Evolutionary conservation across 495 filamentous ascomycete species (phyloP), one percentile per base, ranked within the genome.

Genomic region (Rusavskia elegans): DNA sequence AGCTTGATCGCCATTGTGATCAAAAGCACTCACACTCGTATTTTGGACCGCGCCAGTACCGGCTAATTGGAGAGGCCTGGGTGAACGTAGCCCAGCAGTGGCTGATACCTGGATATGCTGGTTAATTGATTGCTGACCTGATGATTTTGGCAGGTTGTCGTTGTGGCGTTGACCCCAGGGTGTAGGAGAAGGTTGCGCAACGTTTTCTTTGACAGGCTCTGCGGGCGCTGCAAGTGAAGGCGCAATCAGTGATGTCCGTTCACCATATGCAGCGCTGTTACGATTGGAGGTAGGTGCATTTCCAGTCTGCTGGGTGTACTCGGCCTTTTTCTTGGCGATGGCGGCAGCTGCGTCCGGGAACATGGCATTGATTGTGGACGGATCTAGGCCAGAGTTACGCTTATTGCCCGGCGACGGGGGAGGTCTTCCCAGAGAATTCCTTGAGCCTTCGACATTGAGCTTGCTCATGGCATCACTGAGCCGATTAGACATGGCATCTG

Each of bases 381-480:
- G 71, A 62, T 97, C 92, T 38, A 97, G 79, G 16, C 80, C 89
- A 29, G 92, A 96, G 64, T 92, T 90, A 51, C 92, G 81, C 72
- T 95, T 96, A 40, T 75, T 78, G 56, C 80, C 76, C 14, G 82
- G 79, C 27, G 87, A 85, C 48, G 84, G 80, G 36, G 89, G 87
- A 55, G 87, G 84, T 53, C 77, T 75, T 49, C 83, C 82, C 57
- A 95, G 71, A 39, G 92, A 95, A 69, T 86, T 89, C 52, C 92
- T 82, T 57, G 87, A 83, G 45, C 79, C 83, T 52, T 89, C 88
- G 46, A 89, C 83, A 53, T 79, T 87, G 54, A 96, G 70, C 69
- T 96, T 96, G 61, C 78, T 84, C 89, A 97, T 95, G n/a, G 90
- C 92, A 75, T 95, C 92, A 64, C 81, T 96, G 68, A 97, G 68